Conservation (phyloP, 2,329 filamentous ascomycete genomes). For the Arthroderma sp. region DNA sequence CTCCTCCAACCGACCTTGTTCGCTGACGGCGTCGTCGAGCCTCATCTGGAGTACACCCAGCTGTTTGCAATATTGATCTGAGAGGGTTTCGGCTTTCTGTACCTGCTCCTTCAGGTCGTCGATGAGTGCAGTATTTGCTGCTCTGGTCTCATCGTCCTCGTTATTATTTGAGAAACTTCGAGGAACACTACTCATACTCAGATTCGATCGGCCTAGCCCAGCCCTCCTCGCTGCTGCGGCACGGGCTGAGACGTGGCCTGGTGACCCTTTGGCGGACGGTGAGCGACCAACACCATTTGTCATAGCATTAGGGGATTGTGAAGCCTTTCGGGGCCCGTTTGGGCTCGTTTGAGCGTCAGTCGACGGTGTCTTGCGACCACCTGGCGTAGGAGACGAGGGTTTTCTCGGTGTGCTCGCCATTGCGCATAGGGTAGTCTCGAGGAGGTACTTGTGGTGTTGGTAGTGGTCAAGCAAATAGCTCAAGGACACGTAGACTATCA, state of each 20-base stretch:
- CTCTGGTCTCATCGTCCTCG: conserved; percentile 59
- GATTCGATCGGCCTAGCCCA: conserved; percentile 29
- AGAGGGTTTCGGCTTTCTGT: conserved; percentile 63
- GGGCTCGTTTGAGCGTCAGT: conserved; percentile 3
- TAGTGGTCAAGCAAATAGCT: background rate
- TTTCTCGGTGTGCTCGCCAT: conserved; percentile 12
- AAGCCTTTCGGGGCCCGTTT: conserved; percentile 25
- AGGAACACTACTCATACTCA: conserved; percentile 35
- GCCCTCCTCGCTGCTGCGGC: conserved; percentile 52
- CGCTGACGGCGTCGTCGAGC: conserved; percentile 70
- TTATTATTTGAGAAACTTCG: conserved; percentile 36
- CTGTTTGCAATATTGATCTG: conserved; percentile 74
- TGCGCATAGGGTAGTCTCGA: background rate
- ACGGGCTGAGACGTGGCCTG: conserved; percentile 56
- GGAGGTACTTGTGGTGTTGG: background rate
- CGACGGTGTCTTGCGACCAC: conserved; percentile 5
- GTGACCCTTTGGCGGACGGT: conserved; percentile 49
- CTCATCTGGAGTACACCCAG: conserved; percentile 70
- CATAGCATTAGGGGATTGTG: conserved; percentile 41
- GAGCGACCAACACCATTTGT: conserved; percentile 44
- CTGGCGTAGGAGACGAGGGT: conserved; percentile 7
- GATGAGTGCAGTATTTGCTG: conserved; percentile 64
- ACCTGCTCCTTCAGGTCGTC: conserved; percentile 77
- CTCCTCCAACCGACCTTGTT: conserved; percentile 81
- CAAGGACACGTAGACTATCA: background rate